Percentiles rank a stretch among this genome's conserved stretches.
phyloP scores from a whole-genome alignment of 2,329 filamentous ascomycete genomes.

The Xylariaceae sp. region DNA sequence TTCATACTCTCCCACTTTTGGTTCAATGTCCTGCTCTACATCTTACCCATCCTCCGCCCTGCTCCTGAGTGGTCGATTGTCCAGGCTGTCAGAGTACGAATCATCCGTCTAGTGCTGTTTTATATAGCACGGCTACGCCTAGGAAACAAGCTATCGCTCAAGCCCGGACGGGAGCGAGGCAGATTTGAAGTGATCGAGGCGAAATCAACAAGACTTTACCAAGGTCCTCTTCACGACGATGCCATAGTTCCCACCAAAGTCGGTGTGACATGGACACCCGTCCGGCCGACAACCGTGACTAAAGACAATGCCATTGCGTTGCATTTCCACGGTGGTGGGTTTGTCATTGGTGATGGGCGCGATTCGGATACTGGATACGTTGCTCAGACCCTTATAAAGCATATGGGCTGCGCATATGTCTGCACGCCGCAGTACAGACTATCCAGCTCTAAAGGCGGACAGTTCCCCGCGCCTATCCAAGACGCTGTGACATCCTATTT shows the following conservation, averaged over 20 bases:
- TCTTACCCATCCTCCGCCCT: conserved; percentile 7
- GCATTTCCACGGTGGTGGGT: conserved; percentile 34
- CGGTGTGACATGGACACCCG: conserved; percentile 14
- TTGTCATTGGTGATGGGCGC: conserved; percentile 30
- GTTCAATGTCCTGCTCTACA: conserved; percentile 4
- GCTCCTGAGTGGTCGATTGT: conserved; percentile 8
- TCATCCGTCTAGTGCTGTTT: conserved; percentile 8
- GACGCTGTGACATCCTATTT: conserved; percentile 31
- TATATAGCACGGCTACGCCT: conserved; percentile 1
- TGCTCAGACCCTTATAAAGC: conserved; percentile 20
- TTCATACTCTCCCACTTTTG: conserved; percentile 7
- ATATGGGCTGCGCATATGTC: conserved; percentile 23
- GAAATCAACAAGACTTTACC: conserved; percentile 3
- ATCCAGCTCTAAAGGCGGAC: conserved; percentile 18
- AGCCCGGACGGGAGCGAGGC: conserved; percentile 9
- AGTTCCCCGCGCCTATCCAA: conserved; percentile 31
- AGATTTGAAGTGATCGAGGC: conserved; percentile 11
- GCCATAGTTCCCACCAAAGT: conserved; percentile 1
- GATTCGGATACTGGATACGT: conserved; percentile 28
- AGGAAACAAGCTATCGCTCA: conserved; percentile 7
- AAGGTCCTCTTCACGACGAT: conserved; percentile 8
- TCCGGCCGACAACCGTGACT: background rate
- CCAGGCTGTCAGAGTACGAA: conserved; percentile 10
- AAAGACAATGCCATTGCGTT: conserved; percentile 16
- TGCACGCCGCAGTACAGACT: conserved; percentile 33